Percentiles rank a stretch among this genome's conserved stretches.
phyloP scores from a whole-genome alignment of 1,284 basidiomycete genomes.

The Rhodotorula sp. region DNA sequence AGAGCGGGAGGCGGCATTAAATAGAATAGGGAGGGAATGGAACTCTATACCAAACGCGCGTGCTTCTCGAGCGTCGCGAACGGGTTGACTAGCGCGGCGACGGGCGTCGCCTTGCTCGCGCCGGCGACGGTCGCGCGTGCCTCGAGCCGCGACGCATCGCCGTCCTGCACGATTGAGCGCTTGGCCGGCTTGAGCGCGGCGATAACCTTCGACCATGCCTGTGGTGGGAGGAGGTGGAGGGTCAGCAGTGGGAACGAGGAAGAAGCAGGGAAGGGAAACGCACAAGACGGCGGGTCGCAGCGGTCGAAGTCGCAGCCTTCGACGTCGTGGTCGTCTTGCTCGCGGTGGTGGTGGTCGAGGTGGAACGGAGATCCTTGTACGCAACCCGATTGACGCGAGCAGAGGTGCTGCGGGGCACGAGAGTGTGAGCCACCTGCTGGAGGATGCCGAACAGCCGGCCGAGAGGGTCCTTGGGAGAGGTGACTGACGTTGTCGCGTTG shows the following conservation, averaged over 20 bases:
- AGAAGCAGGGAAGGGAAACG: background rate
- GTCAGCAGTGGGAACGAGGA: background rate
- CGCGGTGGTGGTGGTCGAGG: background rate
- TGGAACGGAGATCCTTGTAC: background rate
- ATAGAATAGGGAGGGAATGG: background rate
- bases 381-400: background rate
- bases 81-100: constrained; percentile 17
- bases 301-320: background rate
- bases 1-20: background rate
- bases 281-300: background rate
- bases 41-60: constrained; percentile 3
- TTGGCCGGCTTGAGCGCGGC: background rate
- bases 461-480: background rate
- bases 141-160: constrained; percentile 13
- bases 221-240: background rate
- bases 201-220: background rate
- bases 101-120: constrained; percentile 17
- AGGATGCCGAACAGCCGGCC: background rate
- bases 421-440: background rate
- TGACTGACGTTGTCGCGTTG: constrained; percentile 1
- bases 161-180: constrained; percentile 15
- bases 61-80: constrained; percentile 21
- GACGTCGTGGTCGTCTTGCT: background rate
- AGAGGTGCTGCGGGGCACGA: background rate
- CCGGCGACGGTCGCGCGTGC: background rate